These are phyloP conservation scores for Phalaenopsis hybrid DNA, from an alignment of 116 monocot genomes.

Conservation along the genomic window DNA sequence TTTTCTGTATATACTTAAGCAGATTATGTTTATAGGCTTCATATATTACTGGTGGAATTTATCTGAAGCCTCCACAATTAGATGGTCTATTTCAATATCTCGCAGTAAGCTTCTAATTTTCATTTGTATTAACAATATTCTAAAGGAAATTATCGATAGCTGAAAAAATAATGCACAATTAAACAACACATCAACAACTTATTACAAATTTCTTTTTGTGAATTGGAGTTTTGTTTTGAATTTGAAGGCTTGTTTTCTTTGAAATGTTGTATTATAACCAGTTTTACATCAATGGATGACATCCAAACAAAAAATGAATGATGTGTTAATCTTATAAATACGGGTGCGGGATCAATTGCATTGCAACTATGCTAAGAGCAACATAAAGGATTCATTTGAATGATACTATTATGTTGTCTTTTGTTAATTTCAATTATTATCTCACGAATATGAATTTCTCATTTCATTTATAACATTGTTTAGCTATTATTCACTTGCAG, in stretches of 20 bases:
- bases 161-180: neutral
- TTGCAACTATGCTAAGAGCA: neutral
- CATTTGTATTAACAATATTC: neutral
- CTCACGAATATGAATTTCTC: neutral
- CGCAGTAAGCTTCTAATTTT: constrained; percentile 41
- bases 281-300: neutral
- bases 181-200: neutral
- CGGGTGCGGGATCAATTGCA: neutral
- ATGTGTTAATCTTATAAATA: neutral
- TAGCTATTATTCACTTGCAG: neutral
- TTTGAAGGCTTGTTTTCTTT: neutral
- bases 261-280: neutral
- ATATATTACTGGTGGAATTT: constrained; percentile 96
- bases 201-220: neutral
- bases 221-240: neutral
- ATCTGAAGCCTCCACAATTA: constrained; percentile 86
- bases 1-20: neutral
- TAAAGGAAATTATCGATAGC: neutral
- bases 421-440: neutral
- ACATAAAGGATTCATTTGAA: neutral
- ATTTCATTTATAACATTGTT: neutral
- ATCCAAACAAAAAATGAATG: neutral
- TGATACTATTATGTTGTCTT: neutral
- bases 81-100: constrained; percentile 93
- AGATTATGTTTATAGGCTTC: constrained; percentile 62